These are phyloP conservation scores for Boletus chippewaensis DNA, from an alignment of 1,284 basidiomycete species.

Conservation along the genomic window DNA sequence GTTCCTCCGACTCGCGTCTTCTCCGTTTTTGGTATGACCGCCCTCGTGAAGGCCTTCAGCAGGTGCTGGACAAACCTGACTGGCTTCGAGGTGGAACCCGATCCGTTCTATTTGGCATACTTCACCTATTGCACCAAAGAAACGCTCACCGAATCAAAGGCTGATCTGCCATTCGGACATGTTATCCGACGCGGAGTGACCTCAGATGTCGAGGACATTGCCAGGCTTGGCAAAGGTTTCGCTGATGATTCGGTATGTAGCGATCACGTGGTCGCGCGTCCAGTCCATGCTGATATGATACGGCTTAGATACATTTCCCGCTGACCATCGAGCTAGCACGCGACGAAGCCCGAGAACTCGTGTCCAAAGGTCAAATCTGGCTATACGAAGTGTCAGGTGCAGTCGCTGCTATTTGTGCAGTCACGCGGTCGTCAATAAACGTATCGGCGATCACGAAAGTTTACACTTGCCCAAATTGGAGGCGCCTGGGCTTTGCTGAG, in stretches of 20 bases:
- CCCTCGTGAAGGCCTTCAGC: slow-evolving; percentile 44
- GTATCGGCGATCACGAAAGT: slow-evolving; percentile 48
- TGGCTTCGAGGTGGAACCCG: slow-evolving; percentile 35
- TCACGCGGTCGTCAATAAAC: slow-evolving; percentile 37
- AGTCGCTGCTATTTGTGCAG: slow-evolving; percentile 60
- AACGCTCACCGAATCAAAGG: slow-evolving; percentile 34
- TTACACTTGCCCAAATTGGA: slow-evolving; percentile 39
- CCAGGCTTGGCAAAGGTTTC: slow-evolving; percentile 49
- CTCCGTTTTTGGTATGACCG: slow-evolving; percentile 57
- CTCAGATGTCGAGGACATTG: slow-evolving; percentile 42
- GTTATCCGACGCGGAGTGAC: slow-evolving; percentile 37
- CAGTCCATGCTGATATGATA: slow-evolving; percentile 3
- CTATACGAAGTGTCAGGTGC: slow-evolving; percentile 42
- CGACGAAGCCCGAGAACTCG: slow-evolving; percentile 47
- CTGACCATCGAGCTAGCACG: slow-evolving; percentile 39
- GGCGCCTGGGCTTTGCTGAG: slow-evolving; percentile 42
- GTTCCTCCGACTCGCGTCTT: slow-evolving; percentile 49
- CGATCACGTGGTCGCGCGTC: not conserved
- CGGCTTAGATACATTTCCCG: slow-evolving; percentile 48
- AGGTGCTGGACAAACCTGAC: slow-evolving; percentile 49
- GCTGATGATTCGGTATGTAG: slow-evolving; percentile 50
- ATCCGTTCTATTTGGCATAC: slow-evolving; percentile 59
- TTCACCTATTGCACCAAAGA: slow-evolving; percentile 48
- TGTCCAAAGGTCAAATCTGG: slow-evolving; percentile 54
- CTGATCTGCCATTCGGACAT: slow-evolving; percentile 32